Conservation (phyloP, 306 rosid genomes). For the Gastrolobium bilobum region DNA sequence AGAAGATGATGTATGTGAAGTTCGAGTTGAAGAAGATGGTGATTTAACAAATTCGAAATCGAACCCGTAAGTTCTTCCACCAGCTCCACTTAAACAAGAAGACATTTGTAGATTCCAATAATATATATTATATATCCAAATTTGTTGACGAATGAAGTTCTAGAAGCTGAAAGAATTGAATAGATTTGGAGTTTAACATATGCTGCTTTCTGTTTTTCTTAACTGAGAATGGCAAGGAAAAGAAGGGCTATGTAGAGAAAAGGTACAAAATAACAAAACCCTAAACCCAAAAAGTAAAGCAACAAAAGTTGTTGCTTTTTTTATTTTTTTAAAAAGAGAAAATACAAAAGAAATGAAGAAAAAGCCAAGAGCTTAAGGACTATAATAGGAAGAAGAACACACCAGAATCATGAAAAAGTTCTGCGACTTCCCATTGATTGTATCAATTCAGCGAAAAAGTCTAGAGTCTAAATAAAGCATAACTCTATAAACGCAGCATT, state of each 20-base stretch:
- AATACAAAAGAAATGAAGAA: slow-evolving; percentile 40
- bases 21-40: slow-evolving; percentile 63
- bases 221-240: slow-evolving; percentile 1
- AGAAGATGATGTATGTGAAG: slow-evolving; percentile 71
- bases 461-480: neutral
- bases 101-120: slow-evolving; percentile 58
- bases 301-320: slow-evolving; percentile 33
- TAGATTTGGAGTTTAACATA: neutral
- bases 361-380: slow-evolving; percentile 55
- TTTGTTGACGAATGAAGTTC: neutral
- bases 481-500: neutral
- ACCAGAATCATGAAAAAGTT: slow-evolving; percentile 4
- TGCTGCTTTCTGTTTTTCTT: neutral
- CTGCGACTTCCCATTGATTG: neutral
- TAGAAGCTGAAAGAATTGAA: slow-evolving; percentile 11
- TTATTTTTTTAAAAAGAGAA: neutral
- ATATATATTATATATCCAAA: neutral
- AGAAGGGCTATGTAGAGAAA: neutral
- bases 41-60: slow-evolving; percentile 87
- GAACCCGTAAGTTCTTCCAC: slow-evolving; percentile 78
- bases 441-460: neutral
- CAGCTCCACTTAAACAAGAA: slow-evolving; percentile 76
- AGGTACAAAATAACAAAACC: slow-evolving; percentile 58
- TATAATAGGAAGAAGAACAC: slow-evolving; percentile 31
- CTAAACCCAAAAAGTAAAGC: slow-evolving; percentile 69